Percentiles rank a stretch among this genome's conserved stretches.
phyloP scores from a whole-genome alignment of 164 flowering plant species.

The Piper betle region DNA sequence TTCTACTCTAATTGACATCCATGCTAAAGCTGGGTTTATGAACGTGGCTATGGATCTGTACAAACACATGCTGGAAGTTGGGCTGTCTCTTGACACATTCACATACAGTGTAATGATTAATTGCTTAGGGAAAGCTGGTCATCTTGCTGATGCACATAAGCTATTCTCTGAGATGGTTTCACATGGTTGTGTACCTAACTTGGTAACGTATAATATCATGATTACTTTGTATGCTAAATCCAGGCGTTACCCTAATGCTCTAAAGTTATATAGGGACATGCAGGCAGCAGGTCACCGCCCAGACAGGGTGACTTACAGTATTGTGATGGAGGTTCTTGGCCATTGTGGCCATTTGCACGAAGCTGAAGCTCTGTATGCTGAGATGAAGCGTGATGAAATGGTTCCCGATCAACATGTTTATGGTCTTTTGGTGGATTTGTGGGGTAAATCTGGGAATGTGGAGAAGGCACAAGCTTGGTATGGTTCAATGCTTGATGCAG shows the following conservation, averaged over 20 bases:
- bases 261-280: conserved; percentile 77
- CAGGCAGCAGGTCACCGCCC: conserved; percentile 81
- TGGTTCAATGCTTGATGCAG: conserved; percentile 77
- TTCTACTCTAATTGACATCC: conserved; percentile 93
- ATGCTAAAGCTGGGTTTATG: conserved; percentile 92
- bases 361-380: conserved; percentile 72
- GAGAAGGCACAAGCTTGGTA: conserved; percentile 86
- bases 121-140: conserved; percentile 94
- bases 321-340: conserved; percentile 97
- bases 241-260: conserved; percentile 60
- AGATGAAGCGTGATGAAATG: conserved; percentile 69
- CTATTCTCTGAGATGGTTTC: conserved; percentile 81
- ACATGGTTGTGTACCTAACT: conserved; percentile 75
- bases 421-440: conserved; percentile 89
- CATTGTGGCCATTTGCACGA: conserved; percentile 87
- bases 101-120: conserved; percentile 95
- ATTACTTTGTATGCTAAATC: conserved; percentile 91
- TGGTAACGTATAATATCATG: conserved; percentile 93
- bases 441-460: conserved; percentile 85
- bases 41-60: conserved; percentile 88
- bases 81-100: conserved; percentile 91
- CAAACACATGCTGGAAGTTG: conserved; percentile 65
- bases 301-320: conserved; percentile 89
- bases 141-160: conserved; percentile 55
- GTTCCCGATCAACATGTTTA: conserved; percentile 93